Percentiles rank a stretch among this genome's conserved stretches.
Evolutionary conservation across 2,329 filamentous ascomycete genomes (phyloP).

Genomic region (Cryphonectria nitschkei): DNA sequence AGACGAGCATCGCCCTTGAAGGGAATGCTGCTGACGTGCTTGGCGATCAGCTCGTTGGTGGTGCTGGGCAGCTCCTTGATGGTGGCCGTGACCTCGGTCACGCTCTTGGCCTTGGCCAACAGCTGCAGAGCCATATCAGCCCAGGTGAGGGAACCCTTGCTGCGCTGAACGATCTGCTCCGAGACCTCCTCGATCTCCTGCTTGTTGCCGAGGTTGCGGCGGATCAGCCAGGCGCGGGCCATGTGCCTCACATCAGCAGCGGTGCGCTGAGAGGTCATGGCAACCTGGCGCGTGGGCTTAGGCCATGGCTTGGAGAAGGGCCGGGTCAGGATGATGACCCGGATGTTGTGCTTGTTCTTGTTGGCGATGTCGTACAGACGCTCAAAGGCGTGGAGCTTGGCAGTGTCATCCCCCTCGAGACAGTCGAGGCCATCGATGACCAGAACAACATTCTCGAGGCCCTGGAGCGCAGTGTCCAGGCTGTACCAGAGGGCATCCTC

Average conservation of each 20-base stretch:
- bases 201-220: slow-evolving; percentile 27
- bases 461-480: slow-evolving; percentile 28
- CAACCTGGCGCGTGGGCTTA: slow-evolving; percentile 28
- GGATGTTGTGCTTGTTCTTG: slow-evolving; percentile 29
- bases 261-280: slow-evolving; percentile 28
- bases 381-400: slow-evolving; percentile 28
- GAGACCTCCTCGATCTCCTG: slow-evolving; percentile 29
- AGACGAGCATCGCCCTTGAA: slow-evolving; percentile 28
- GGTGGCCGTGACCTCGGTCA: slow-evolving; percentile 19
- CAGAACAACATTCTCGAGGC: slow-evolving; percentile 29
- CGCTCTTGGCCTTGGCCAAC: slow-evolving; percentile 25
- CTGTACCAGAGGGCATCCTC: slow-evolving; percentile 34
- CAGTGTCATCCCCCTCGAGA: slow-evolving; percentile 29
- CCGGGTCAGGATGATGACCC: slow-evolving; percentile 29
- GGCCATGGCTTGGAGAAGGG: slow-evolving; percentile 30
- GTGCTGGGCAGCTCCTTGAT: slow-evolving; percentile 28
- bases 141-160: slow-evolving; percentile 31
- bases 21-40: slow-evolving; percentile 22
- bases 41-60: slow-evolving; percentile 25
- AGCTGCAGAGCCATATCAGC: slow-evolving; percentile 28
- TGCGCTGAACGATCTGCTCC: slow-evolving; percentile 28
- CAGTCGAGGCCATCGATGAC: slow-evolving; percentile 28
- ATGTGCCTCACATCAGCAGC: slow-evolving; percentile 26
- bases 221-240: slow-evolving; percentile 26
- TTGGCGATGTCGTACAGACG: slow-evolving; percentile 29